Evolutionary conservation across 345 rosid species (phyloP).

Genomic region (Citrus hindsii): DNA sequence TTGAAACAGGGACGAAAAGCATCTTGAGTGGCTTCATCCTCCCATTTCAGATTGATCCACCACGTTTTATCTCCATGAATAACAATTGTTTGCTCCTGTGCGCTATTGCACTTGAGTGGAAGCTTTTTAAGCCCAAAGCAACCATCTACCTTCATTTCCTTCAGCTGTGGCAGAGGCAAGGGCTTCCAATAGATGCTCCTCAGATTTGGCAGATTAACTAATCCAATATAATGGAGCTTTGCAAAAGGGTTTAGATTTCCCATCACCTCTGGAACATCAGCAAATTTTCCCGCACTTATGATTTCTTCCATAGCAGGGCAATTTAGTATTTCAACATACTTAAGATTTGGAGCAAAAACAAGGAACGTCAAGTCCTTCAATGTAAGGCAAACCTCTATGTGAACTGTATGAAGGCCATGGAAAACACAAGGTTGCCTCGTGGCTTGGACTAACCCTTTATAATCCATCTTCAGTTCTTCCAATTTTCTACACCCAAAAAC

Average conservation of each 20-base stretch:
- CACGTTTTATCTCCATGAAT: too few relatives aligned
- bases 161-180: neutral
- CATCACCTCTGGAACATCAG: neutral
- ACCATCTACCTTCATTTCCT: neutral
- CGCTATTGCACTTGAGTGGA: neutral
- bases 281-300: neutral
- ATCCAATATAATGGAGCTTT: neutral
- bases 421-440: neutral
- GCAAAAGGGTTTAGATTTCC: neutral
- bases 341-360: neutral
- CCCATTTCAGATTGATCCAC: too few relatives aligned
- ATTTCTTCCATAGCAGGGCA: neutral
- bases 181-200: conserved; percentile 2
- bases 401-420: neutral
- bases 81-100: neutral
- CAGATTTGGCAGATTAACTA: neutral
- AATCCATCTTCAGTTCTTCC: neutral
- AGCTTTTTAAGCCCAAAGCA: neutral
- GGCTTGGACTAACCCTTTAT: neutral
- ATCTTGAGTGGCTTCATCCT: too few relatives aligned
- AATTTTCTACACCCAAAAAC: neutral
- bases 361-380: neutral
- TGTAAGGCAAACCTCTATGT: neutral
- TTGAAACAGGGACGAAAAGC: too few relatives aligned
- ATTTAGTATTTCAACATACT: neutral